Base-by-base conservation (phyloP, 139 green algal species). In the Haematococcus lacustris region DNA sequence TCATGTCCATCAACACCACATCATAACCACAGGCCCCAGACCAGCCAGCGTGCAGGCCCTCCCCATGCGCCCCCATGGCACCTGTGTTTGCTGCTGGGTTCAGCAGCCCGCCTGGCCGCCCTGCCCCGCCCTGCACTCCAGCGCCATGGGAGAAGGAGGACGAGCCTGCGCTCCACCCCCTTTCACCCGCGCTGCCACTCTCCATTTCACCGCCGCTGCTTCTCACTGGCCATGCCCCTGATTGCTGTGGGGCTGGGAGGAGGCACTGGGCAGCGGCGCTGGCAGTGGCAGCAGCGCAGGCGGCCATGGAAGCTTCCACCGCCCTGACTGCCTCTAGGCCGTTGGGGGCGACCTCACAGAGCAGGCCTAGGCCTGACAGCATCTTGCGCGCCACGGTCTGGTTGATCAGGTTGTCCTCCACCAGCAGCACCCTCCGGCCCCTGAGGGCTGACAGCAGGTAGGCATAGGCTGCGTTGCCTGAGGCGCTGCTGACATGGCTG, bases 321-420 rank as follows among this genome's bases (percentile, higher is more conserved):
- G 78, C 80, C 9, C 82, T 32, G 32, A 92, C 82, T 0, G 90
- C 90, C 70, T 96, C 91, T 13, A 82, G 64, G 3, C 91, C 91
- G 64, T 94, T 91, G 65, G 60, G 71, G 40, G 79, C 86, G n/a
- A 93, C 82, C 34, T 82, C 71, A 40, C 81, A 85, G 3, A 68
- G 21, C 69, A 91, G 77, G 60, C 88, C 89, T 59, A 96, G 72
- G 33, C 71, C 76, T 57, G 47, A 74, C 41, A 96, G 83, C 83
- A 96, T 88, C 76, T 89, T 91, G 39, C 82, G 74, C 28, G 88
- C 87, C 38, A 96, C 90, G 2, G 77, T 90, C 79, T 91, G 85
- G 80, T 94, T 96, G 86, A 96, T 95, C 1, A 93, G 75, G 84
- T 96, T 93, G 85, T 96, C 90, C 70, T 96, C 91, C 3, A 86